phyloP scores from a whole-genome alignment of 495 filamentous ascomycete species.

The Penicillium salamii region DNA sequence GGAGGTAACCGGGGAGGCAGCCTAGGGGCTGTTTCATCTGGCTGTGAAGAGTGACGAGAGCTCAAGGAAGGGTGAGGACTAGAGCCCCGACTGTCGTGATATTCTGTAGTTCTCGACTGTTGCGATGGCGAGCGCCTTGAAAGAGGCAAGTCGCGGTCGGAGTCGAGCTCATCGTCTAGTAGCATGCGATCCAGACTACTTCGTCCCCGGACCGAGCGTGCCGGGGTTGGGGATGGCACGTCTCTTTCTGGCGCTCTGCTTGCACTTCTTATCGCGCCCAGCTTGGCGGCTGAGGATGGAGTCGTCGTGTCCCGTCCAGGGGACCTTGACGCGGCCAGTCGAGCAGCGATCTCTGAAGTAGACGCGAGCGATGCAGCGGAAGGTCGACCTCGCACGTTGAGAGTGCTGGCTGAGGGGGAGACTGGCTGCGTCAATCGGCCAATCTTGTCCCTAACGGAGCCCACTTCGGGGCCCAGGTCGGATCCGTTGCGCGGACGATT shows the following conservation, averaged over 20 bases:
- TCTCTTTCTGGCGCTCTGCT: constrained; percentile 15
- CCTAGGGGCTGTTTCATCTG: constrained; percentile 20
- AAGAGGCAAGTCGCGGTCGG: constrained; percentile 6
- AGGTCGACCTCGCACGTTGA: constrained; percentile 10
- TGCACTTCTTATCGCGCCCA: constrained; percentile 22
- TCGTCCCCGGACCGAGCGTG: constrained; percentile 6
- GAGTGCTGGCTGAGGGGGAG: constrained; percentile 1
- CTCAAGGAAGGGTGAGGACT: constrained; percentile 19
- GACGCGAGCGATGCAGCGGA: constrained; percentile 16
- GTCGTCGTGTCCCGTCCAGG: constrained; percentile 13
- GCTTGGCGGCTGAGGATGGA: constrained; percentile 12
- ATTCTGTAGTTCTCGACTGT: constrained; percentile 12
- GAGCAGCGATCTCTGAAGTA: constrained; percentile 35
- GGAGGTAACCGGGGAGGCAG: constrained; percentile 28
- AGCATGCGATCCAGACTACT: constrained; percentile 15
- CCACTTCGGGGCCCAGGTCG: constrained; percentile 33
- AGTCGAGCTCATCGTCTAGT: constrained; percentile 8
- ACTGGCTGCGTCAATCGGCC: constrained; percentile 30
- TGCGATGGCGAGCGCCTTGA: constrained; percentile 8
- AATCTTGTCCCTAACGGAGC: constrained; percentile 45
- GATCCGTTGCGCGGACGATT: constrained; percentile 17
- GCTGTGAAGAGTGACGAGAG: constrained; percentile 13
- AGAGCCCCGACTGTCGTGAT: constrained; percentile 4
- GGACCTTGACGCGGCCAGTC: constrained; percentile 33
- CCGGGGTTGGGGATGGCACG: constrained; percentile 12